phyloP scores from a whole-genome alignment of 1,139 yeast genomes.

The Candida smagusa region DNA sequence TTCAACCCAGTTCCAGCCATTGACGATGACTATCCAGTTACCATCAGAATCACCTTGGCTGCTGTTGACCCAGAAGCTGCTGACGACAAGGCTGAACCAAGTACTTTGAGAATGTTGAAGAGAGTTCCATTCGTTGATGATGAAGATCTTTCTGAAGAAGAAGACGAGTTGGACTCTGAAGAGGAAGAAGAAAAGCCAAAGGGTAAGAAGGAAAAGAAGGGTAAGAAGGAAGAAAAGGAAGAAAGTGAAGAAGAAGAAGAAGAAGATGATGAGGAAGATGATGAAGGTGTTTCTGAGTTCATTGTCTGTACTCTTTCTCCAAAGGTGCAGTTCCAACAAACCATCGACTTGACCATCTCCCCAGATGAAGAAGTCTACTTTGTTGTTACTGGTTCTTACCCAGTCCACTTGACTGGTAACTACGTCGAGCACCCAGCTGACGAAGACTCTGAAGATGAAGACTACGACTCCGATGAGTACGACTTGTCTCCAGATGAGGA shows the following conservation, averaged over 20 bases:
- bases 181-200: conserved; percentile 46
- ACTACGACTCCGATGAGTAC: conserved; percentile 64
- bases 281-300: conserved; percentile 65
- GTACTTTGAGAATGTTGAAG: conserved; percentile 86
- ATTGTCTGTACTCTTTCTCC: conserved; percentile 91
- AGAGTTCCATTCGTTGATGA: conserved; percentile 54
- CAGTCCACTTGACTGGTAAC: conserved; percentile 91
- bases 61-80: conserved; percentile 87
- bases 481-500: conserved; percentile 93
- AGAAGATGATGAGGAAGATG: conserved; percentile 45
- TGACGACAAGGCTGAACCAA: conserved; percentile 80
- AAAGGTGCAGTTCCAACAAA: conserved; percentile 79
- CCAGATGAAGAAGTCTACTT: conserved; percentile 94
- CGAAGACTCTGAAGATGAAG: conserved; percentile 56
- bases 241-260: conserved; percentile 24
- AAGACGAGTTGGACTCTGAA: conserved; percentile 46
- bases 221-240: conserved; percentile 16
- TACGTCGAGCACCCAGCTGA: conserved; percentile 93
- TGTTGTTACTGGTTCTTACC: conserved; percentile 93
- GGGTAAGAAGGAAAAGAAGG: conserved; percentile 20
- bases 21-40: conserved; percentile 80
- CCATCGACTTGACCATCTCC: conserved; percentile 81
- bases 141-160: conserved; percentile 44
- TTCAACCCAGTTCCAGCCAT: conserved; percentile 84
- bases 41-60: conserved; percentile 90